Percentiles rank a stretch among this genome's conserved stretches.
These are phyloP conservation scores for Aspergillus fumigatiaffinis DNA, from an alignment of 2,329 filamentous ascomycete genomes.

Conservation along the genomic window DNA sequence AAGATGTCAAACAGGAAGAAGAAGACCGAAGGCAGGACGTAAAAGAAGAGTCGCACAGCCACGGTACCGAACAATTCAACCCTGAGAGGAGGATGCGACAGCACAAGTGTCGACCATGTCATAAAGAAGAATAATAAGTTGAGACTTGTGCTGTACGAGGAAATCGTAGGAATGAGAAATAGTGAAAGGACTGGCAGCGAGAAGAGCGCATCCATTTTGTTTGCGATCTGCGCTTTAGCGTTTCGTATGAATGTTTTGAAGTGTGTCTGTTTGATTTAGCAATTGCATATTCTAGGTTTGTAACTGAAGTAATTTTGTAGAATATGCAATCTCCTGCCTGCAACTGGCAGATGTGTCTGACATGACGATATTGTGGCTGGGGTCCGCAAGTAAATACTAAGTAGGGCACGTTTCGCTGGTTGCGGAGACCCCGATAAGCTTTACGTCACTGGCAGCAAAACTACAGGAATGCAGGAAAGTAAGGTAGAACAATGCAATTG, in stretches of 20 bases:
- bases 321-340: not conserved
- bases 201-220: constrained; percentile 51
- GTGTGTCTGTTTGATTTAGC: no score
- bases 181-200: constrained; percentile 28
- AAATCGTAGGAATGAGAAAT: constrained; percentile 36
- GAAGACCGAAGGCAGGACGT: constrained; percentile 66
- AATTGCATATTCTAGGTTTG: not conserved
- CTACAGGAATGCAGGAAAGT: not conserved
- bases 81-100: constrained; percentile 69
- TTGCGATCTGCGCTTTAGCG: not conserved
- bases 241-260: not conserved
- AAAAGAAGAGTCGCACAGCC: constrained; percentile 65
- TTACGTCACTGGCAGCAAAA: constrained; percentile 13
- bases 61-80: constrained; percentile 71
- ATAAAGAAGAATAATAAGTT: constrained; percentile 88
- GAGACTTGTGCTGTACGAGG: constrained; percentile 71
- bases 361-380: not conserved
- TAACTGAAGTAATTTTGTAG: constrained; percentile 9
- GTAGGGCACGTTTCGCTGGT: not conserved
- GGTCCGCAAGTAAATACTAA: not conserved
- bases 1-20: constrained; percentile 70
- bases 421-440: constrained; percentile 3
- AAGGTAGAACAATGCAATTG: not conserved
- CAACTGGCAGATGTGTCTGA: not conserved
- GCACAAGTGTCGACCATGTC: constrained; percentile 79